Percentiles rank a stretch among this genome's conserved stretches.
Conservation (phyloP, 495 filamentous ascomycete species). For the Parathielavia hyrcaniae region DNA sequence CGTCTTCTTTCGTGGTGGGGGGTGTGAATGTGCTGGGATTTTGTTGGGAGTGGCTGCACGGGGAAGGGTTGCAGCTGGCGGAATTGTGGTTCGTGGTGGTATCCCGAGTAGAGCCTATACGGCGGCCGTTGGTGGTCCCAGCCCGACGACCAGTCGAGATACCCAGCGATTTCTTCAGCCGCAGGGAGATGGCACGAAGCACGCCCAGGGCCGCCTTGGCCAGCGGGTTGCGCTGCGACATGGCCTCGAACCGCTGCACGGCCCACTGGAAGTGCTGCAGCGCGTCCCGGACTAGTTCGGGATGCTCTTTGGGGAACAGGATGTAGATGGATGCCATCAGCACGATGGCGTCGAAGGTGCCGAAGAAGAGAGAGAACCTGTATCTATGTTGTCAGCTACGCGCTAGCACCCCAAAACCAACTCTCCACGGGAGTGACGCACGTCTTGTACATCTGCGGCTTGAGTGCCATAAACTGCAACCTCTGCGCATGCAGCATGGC, state of each 20-base stretch:
- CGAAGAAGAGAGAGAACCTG: slow-evolving; percentile 47
- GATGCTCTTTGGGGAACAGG: slow-evolving; percentile 45
- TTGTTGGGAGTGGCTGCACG: neutral
- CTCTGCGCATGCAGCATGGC: slow-evolving; percentile 51
- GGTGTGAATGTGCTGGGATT: neutral
- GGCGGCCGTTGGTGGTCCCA: slow-evolving; percentile 1
- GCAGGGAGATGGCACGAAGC: slow-evolving; percentile 41
- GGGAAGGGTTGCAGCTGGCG: neutral
- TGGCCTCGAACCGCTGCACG: slow-evolving; percentile 47
- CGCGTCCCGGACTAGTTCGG: slow-evolving; percentile 37
- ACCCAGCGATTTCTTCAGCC: slow-evolving; percentile 41
- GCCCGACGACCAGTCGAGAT: slow-evolving; percentile 10
- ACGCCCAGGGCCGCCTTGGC: slow-evolving; percentile 50
- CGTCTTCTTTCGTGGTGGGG: neutral
- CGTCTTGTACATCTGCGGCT: slow-evolving; percentile 50
- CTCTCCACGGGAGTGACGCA: slow-evolving; percentile 16
- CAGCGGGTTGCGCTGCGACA: slow-evolving; percentile 45
- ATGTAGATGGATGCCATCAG: slow-evolving; percentile 55
- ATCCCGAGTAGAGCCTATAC: no score
- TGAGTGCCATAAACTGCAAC: slow-evolving; percentile 44
- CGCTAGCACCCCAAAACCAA: neutral
- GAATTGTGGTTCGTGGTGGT: neutral
- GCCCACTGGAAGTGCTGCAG: slow-evolving; percentile 50
- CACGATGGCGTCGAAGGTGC: slow-evolving; percentile 58
- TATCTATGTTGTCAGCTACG: neutral